Conservation (phyloP, 2,329 filamentous ascomycete genomes). For the Dendryphion nanum region DNA sequence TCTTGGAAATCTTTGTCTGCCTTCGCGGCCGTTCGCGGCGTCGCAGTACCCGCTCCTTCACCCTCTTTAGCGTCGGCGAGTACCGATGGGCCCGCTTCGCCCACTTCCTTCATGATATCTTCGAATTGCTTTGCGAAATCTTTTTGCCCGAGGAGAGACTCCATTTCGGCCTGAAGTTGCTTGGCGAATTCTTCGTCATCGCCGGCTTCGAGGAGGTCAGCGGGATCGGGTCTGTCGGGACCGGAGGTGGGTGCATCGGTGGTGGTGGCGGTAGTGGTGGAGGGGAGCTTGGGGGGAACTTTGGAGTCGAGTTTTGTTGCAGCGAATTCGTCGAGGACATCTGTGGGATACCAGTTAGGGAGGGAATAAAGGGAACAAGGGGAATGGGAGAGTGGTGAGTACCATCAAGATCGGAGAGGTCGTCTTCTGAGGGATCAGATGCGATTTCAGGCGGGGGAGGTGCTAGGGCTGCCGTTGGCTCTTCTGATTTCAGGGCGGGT, state of each 20-base stretch:
- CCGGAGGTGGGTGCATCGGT: conserved; percentile 32
- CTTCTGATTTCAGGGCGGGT: conserved; percentile 5
- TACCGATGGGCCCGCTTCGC: conserved; percentile 31
- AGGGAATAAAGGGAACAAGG: no score
- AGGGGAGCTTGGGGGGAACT: conserved; percentile 25
- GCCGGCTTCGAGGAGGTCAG: conserved; percentile 23
- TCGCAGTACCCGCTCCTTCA: conserved; percentile 26
- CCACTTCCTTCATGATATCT: conserved; percentile 70
- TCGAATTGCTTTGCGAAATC: conserved; percentile 80
- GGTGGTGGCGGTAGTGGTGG: conserved; percentile 36
- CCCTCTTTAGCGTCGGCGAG: conserved; percentile 9
- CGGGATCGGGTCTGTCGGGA: conserved; percentile 38
- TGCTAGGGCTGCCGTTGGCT: no score
- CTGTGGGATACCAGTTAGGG: no score
- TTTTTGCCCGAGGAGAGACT: conserved; percentile 69
- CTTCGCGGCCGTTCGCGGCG: conserved; percentile 28
- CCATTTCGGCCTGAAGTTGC: conserved; percentile 89
- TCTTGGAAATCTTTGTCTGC: conserved; percentile 71
- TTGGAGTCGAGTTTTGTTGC: conserved; percentile 58
- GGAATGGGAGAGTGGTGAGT: no score
- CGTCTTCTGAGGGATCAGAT: conserved; percentile 89
- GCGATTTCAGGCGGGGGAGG: conserved; percentile 43
- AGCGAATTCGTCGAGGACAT: conserved; percentile 91
- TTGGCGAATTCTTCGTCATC: conserved; percentile 72
- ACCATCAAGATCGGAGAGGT: conserved; percentile 90